Conservation (phyloP, 2,329 filamentous ascomycete species). For the Scedosporium aurantiacum region DNA sequence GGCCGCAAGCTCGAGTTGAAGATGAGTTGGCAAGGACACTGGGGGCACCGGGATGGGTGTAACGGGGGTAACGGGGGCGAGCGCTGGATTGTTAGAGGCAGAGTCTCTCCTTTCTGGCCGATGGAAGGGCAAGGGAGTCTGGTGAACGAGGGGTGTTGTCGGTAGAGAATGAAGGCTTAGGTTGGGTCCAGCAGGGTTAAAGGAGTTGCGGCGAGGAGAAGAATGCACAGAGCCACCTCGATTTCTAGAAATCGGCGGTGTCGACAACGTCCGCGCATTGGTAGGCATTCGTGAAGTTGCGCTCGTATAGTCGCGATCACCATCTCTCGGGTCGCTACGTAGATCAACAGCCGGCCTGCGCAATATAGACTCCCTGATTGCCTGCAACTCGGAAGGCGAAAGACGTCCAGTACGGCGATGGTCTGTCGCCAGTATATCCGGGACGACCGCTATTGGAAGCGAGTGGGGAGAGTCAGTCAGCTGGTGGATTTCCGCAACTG, state of each 20-base stretch:
- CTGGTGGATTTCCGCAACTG: slow-evolving; percentile 47
- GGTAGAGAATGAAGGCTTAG: neutral
- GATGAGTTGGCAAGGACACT: slow-evolving; percentile 54
- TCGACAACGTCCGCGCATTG: slow-evolving; percentile 34
- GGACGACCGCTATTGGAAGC: slow-evolving; percentile 36
- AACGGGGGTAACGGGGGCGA: slow-evolving; percentile 6
- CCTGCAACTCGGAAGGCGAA: slow-evolving; percentile 11
- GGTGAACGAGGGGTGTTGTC: neutral
- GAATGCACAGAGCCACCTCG: slow-evolving; percentile 10
- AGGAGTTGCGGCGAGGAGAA: slow-evolving; percentile 37
- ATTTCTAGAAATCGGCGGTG: slow-evolving; percentile 35
- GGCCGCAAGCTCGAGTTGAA: slow-evolving; percentile 53
- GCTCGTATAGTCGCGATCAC: neutral
- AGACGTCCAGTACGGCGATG: slow-evolving; percentile 14
- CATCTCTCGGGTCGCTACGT: neutral
- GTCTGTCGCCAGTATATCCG: slow-evolving; percentile 21
- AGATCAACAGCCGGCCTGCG: neutral
- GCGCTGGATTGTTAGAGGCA: slow-evolving; percentile 1
- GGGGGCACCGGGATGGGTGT: slow-evolving; percentile 34
- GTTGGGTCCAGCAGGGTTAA: slow-evolving; percentile 23
- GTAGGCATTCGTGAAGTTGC: neutral
- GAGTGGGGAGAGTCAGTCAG: slow-evolving; percentile 46
- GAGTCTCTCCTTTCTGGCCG: slow-evolving; percentile 6
- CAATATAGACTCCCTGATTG: slow-evolving; percentile 17
- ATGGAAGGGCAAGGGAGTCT: neutral